phyloP scores from a whole-genome alignment of 2,329 filamentous ascomycete species.

The Hymenoscyphus fructigenus region DNA sequence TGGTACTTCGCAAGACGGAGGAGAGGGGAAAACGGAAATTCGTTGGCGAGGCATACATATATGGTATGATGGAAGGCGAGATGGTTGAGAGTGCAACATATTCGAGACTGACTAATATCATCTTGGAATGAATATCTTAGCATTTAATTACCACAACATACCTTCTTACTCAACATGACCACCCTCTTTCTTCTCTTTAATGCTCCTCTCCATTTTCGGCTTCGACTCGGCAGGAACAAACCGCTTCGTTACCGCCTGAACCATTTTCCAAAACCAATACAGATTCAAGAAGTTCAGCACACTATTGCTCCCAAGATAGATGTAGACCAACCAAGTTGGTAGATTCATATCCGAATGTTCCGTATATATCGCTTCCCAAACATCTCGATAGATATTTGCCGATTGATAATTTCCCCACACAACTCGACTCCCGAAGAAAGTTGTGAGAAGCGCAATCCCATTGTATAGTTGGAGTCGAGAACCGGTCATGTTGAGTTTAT shows the following conservation, averaged over 20 bases:
- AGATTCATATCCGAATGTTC: not conserved
- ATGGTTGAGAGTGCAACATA: not conserved
- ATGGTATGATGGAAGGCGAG: not conserved
- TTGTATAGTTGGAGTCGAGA: not conserved
- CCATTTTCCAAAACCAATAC: not conserved
- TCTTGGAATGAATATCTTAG: too few relatives aligned
- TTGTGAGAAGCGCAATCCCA: not conserved
- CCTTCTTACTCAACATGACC: not conserved
- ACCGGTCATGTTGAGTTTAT: not conserved
- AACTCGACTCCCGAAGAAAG: not conserved
- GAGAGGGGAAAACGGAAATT: not conserved
- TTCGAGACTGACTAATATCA: too few relatives aligned
- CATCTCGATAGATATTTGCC: not conserved
- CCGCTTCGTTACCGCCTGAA: not conserved
- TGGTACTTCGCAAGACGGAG: not conserved
- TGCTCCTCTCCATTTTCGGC: not conserved
- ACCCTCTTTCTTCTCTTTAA: not conserved
- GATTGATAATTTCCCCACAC: not conserved
- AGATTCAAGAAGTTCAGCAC: not conserved
- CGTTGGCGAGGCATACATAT: constrained; percentile 2
- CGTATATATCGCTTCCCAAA: not conserved
- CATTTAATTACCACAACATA: not conserved
- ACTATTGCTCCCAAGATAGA: not conserved
- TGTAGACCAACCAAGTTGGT: not conserved
- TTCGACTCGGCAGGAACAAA: not conserved